A percentile compares a stretch with the other conserved stretches of the same genome.
Conservation (phyloP, 352 stramenopile genomes). For the Pythium oligandrum region DNA sequence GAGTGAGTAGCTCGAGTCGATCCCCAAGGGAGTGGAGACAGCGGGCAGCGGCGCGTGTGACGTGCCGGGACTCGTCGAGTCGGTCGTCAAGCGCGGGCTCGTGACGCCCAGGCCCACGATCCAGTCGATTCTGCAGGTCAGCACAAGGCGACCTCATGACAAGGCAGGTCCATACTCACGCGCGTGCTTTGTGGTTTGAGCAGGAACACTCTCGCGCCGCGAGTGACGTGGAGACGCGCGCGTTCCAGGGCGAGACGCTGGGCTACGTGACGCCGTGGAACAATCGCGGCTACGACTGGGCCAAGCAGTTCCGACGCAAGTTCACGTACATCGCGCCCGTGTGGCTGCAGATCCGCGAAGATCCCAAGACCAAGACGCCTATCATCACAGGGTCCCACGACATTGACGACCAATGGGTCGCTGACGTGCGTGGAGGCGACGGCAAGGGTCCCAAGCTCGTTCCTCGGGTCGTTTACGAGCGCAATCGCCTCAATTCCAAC, state of each 20-base stretch:
- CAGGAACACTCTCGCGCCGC: too few relatives aligned
- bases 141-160: too few relatives aligned
- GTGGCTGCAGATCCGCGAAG: conserved; percentile 75
- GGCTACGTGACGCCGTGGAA: conserved; percentile 85
- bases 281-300: conserved; percentile 65
- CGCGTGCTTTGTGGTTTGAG: conserved; percentile 11
- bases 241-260: conserved; percentile 51
- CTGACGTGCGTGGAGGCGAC: conserved; percentile 20
- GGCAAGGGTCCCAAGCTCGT: conserved; percentile 41
- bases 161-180: background rate
- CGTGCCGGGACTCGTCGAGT: conserved; percentile 16
- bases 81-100: conserved; percentile 40
- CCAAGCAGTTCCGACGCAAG: conserved; percentile 64
- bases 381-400: conserved; percentile 70
- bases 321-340: conserved; percentile 77
- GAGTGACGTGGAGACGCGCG: too few relatives aligned
- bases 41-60: conserved; percentile 15
- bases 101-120: conserved; percentile 43
- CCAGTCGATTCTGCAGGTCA: conserved; percentile 29
- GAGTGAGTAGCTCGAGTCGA: background rate
- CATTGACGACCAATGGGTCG: conserved; percentile 58
- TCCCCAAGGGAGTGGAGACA: too few relatives aligned
- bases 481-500: conserved; percentile 42
- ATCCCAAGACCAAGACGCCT: conserved; percentile 30
- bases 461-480: conserved; percentile 76